Evolutionary conservation across 805 yeast species (phyloP).

Genomic region (Priceomyces haplophilus): DNA sequence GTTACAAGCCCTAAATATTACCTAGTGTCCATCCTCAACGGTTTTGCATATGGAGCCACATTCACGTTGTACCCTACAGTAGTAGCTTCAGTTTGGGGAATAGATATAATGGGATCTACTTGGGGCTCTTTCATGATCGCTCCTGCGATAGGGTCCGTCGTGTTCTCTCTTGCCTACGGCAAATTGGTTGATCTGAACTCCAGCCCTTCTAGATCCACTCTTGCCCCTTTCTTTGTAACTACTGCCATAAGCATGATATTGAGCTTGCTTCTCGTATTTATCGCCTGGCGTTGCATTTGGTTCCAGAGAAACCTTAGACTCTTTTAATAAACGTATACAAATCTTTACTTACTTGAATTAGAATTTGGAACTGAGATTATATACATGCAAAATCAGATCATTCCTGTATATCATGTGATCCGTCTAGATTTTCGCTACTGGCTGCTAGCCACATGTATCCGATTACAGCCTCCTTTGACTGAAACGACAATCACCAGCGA

Average conservation of each 20-base stretch:
- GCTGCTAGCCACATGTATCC: too few relatives aligned
- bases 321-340: constrained; percentile 14
- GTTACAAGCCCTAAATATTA: constrained; percentile 18
- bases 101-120: constrained; percentile 82
- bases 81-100: constrained; percentile 82
- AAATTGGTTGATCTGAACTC: constrained; percentile 46
- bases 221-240: constrained; percentile 25
- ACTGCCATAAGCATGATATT: constrained; percentile 23
- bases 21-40: constrained; percentile 50
- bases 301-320: constrained; percentile 24
- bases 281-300: constrained; percentile 32
- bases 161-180: constrained; percentile 72
- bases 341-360: too few relatives aligned
- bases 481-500: too few relatives aligned
- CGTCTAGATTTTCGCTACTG: too few relatives aligned
- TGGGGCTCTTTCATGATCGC: constrained; percentile 90
- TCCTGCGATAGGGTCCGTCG: constrained; percentile 77
- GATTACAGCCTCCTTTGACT: too few relatives aligned
- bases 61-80: constrained; percentile 87
- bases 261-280: constrained; percentile 22
- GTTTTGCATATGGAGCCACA: constrained; percentile 74
- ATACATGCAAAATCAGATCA: too few relatives aligned
- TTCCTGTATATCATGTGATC: too few relatives aligned
- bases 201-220: constrained; percentile 15
- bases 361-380: too few relatives aligned